Base-by-base conservation (phyloP, 495 filamentous ascomycete genomes). In the Trichocladium uniseriatum region DNA sequence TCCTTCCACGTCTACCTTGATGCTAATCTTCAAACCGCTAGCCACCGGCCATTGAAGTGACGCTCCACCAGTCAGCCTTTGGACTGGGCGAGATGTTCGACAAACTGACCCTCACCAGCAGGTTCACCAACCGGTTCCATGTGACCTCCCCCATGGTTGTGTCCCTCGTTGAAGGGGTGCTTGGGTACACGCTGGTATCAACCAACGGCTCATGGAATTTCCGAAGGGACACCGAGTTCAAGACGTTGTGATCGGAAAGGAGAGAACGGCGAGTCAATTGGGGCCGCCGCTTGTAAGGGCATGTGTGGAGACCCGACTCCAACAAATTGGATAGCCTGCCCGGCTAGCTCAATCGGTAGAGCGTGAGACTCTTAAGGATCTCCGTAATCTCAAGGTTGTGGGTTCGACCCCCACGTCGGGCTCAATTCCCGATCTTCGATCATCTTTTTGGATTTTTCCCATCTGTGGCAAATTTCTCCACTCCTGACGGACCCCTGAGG, bases 311-410 rank as follows among this genome's bases (percentile, higher is more conserved):
- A 5, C 31, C 2, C 7, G 10, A 31, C 15, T 20, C 15, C 41
- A 37, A 29, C 36, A 47, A 20, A 9, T 20, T 5, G 27, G 6
- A n/a, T 27, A 45, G 31, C 43, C 43, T 39, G 61, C 61, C 61
- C 58, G 64, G 79, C 78, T 84, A 83, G 80, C 80, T 84, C 81
- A 83, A 83, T 84, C 80, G 80, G 80, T 81, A 83, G 80, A 83
- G 81, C 81, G 80, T 83, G 77, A 81, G 81, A 83, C 80, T 84
- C 80, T 84, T 84, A 83, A 52, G 42, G 15, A 19, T 37, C 49
- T 51, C 49, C 42, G 49, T 35, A 31, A 52, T 52, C 49, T 52
- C 49, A 52, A 52, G 49, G 49, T 52, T 52, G 49, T 43, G 49
- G 49, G 49, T 52, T 52, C 49, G 49, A 52, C 49, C 49, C 49